Percentiles rank a stretch among this genome's conserved stretches.
phyloP scores from a whole-genome alignment of 1,139 yeast genomes.

The Magnusiomyces magnusii region DNA sequence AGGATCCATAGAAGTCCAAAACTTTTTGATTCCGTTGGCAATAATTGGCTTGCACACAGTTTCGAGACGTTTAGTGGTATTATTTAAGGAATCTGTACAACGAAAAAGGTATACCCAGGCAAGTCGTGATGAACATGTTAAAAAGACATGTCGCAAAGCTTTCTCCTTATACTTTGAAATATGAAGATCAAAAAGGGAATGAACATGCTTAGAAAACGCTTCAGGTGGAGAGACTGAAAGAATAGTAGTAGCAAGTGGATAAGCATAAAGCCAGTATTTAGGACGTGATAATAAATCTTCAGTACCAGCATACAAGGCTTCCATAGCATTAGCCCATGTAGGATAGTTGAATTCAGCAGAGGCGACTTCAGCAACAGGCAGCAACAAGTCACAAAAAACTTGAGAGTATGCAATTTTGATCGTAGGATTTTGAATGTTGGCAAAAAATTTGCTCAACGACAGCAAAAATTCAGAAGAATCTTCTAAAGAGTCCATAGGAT shows the following conservation, averaged over 20 bases:
- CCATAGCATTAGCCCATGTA: slow-evolving; percentile 81
- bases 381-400: slow-evolving; percentile 61
- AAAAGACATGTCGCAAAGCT: slow-evolving; percentile 39
- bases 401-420: slow-evolving; percentile 72
- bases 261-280: slow-evolving; percentile 69
- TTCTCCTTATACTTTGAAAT: slow-evolving; percentile 42
- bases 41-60: slow-evolving; percentile 51
- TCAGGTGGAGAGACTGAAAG: slow-evolving; percentile 78
- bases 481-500: slow-evolving; percentile 84
- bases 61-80: slow-evolving; percentile 65
- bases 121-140: slow-evolving; percentile 62
- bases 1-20: slow-evolving; percentile 55
- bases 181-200: slow-evolving; percentile 49
- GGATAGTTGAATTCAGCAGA: slow-evolving; percentile 98
- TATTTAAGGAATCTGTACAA: slow-evolving; percentile 79
- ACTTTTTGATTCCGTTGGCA: slow-evolving; percentile 46
- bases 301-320: slow-evolving; percentile 50
- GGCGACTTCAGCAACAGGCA: slow-evolving; percentile 76
- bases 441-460: slow-evolving; percentile 78
- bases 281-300: slow-evolving; percentile 37
- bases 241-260: slow-evolving; percentile 62
- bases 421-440: slow-evolving; percentile 48
- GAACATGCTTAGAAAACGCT: slow-evolving; percentile 71
- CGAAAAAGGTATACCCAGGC: slow-evolving; percentile 88
- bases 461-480: slow-evolving; percentile 86